These are phyloP conservation scores for Gossypium trilobum DNA, from an alignment of 441 rosid genomes.

Conservation along the genomic window DNA sequence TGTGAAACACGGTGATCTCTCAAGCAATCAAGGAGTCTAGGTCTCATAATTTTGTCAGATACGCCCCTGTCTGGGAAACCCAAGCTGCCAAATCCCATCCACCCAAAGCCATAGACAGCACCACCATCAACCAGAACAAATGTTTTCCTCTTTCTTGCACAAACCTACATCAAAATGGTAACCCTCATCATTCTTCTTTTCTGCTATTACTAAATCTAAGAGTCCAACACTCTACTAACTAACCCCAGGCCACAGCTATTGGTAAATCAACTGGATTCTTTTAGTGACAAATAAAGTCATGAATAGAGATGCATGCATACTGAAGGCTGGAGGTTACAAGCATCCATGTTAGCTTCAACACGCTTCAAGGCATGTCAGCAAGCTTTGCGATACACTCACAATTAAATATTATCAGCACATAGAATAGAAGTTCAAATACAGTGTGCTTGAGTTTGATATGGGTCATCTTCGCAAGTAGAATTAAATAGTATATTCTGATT, in stretches of 20 bases:
- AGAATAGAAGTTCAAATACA: not conserved
- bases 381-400: not conserved
- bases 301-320: not conserved
- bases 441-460: not conserved
- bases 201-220: not conserved
- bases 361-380: not conserved
- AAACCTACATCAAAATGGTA: constrained; percentile 41
- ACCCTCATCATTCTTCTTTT: not conserved
- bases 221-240: not conserved
- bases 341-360: not conserved
- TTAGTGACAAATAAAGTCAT: not conserved
- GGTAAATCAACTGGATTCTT: not conserved
- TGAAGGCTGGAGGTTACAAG: not conserved
- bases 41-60: constrained; percentile 63
- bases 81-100: constrained; percentile 90
- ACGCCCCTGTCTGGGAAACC: constrained; percentile 72
- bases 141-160: constrained; percentile 91
- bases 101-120: constrained; percentile 67
- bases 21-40: constrained; percentile 60
- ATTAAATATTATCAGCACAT: not conserved
- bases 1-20: constrained; percentile 44
- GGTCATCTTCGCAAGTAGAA: not conserved
- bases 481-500: not conserved
- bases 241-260: not conserved
- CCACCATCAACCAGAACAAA: constrained; percentile 70